Evolutionary conservation across 2,329 filamentous ascomycete genomes (phyloP), one percentile per base, ranked within the genome.

Genomic region (Botrytis medusae): DNA sequence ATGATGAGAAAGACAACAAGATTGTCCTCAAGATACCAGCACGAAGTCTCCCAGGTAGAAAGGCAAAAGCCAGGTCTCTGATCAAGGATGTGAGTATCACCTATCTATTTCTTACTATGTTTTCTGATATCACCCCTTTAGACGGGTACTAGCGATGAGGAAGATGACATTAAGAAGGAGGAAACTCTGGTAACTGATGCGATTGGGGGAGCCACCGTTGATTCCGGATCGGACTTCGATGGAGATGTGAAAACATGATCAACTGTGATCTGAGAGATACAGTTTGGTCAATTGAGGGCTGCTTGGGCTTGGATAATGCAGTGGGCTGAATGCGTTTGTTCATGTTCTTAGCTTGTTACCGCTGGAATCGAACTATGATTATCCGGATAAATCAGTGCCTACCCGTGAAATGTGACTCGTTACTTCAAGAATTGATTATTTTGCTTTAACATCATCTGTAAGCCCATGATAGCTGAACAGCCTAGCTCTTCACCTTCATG

Each of bases 1-100:
- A 32, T 14, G 60, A 71, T 18, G 34, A 71, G 44, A 46, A 63
- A 18, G 59, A 71, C 8, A 51, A n/a, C 1, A 64, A 54, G 44
- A 18, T 65, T 20, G 9, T 29, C 10, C 34, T 34, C 1, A n/a
- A 65, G 34, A 64, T n/a, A 25, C 60, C 69, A 25, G 14, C 25
- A 54, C 59, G 60, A 71, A 71, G 60, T 65, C 69, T 71, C 29
- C 69, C 69, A 25, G 34, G 42, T 10, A 71, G 69, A 40, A 63
- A 63, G 14, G 69, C 60, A 9, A 71, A 64, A 54, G 14, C 16
- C 25, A 71, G 18, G 34, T 22, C 69, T 25, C 69, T 34, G 10
- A 71, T 71, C 20, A 71, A 71, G 60, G 69, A 71, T 37, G 69
- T 48, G 32, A 64, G 69, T 14, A 57, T 9, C 9, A 29, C 4